Evolutionary conservation across 352 stramenopile genomes (phyloP).

Genomic region (Pythium rhizo-oryzae): DNA sequence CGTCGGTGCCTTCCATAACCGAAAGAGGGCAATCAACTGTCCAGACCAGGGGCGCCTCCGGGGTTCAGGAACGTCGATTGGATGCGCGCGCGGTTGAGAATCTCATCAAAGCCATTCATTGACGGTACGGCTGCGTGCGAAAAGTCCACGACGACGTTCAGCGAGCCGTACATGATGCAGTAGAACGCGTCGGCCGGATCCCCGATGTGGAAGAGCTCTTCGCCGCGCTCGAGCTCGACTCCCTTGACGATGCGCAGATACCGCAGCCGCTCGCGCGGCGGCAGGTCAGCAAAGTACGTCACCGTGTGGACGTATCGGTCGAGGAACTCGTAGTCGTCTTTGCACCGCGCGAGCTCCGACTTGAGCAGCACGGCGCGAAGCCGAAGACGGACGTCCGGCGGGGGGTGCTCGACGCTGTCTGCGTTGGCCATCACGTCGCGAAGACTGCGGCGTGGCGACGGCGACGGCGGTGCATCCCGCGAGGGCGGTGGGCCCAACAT

Average conservation of each 20-base stretch:
- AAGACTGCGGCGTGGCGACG: neutral
- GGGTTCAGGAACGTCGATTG: constrained; percentile 72
- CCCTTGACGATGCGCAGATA: constrained; percentile 71
- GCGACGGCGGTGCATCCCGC: neutral
- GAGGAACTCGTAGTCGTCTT: constrained; percentile 69
- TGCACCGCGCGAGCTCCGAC: constrained; percentile 41
- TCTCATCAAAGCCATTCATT: constrained; percentile 72
- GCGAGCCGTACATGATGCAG: constrained; percentile 73
- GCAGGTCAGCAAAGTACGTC: constrained; percentile 67
- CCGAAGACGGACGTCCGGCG: constrained; percentile 41
- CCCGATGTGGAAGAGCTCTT: constrained; percentile 71
- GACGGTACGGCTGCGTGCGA: constrained; percentile 65
- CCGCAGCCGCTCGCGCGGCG: constrained; percentile 48
- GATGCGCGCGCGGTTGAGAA: constrained; percentile 69
- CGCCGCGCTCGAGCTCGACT: constrained; percentile 61
- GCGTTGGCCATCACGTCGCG: neutral
- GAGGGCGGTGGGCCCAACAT: neutral
- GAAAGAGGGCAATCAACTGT: neutral
- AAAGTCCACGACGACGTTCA: constrained; percentile 79
- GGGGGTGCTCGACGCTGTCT: constrained; percentile 32
- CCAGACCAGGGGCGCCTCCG: constrained; percentile 43
- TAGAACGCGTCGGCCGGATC: constrained; percentile 76
- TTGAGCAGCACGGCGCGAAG: constrained; percentile 53
- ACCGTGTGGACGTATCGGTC: constrained; percentile 66
- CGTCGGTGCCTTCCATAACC: too few species aligned